Evolutionary conservation across 2,329 filamentous ascomycete species (phyloP).

Genomic region (Colletotrichum endophyticum): DNA sequence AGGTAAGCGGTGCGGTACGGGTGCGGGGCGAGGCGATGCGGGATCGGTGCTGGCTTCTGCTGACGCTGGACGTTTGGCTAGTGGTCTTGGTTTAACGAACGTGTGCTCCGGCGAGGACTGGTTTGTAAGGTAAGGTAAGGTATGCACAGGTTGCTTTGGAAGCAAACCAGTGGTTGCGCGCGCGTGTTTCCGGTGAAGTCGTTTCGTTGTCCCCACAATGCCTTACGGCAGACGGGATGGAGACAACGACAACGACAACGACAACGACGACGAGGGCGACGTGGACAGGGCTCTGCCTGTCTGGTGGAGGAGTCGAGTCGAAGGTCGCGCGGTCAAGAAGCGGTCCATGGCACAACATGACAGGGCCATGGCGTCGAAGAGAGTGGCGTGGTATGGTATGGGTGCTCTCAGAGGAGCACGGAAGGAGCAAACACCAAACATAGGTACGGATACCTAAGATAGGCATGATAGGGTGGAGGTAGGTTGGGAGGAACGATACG

Average conservation of each 20-base stretch:
- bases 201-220: background rate
- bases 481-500: background rate
- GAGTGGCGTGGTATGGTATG: background rate
- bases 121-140: background rate
- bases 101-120: background rate
- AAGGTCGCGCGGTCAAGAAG: background rate
- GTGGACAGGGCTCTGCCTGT: background rate
- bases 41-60: background rate
- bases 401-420: background rate
- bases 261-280: background rate
- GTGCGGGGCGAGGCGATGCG: background rate
- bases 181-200: background rate
- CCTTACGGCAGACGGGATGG: background rate
- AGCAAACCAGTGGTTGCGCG: background rate
- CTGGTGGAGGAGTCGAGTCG: background rate
- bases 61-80: background rate
- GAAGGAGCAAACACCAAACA: background rate
- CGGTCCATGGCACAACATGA: background rate
- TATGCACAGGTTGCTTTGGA: background rate
- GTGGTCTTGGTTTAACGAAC: background rate
- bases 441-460: background rate
- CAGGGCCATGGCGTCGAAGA: background rate
- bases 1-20: background rate
- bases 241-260: background rate
- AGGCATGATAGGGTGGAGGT: background rate